Conservation (phyloP, 1,139 yeast species). For the Kluyveromyces sp. region DNA sequence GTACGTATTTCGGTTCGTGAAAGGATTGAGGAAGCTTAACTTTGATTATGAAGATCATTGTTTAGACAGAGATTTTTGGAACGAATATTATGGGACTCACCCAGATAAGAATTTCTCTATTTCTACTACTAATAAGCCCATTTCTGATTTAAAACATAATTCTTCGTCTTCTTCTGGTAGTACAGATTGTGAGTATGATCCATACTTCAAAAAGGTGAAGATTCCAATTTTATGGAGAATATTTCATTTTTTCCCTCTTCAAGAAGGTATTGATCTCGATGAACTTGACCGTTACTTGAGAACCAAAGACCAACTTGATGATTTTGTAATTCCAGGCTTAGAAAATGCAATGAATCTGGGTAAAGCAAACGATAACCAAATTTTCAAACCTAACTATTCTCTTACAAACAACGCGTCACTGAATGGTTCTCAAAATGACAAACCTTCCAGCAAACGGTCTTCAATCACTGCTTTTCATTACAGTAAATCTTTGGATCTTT, state of each 20-base stretch:
- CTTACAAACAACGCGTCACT: neutral
- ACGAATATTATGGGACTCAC: slow-evolving; percentile 12
- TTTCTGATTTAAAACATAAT: slow-evolving; percentile 1
- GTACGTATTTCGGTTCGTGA: slow-evolving; percentile 19
- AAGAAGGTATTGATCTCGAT: slow-evolving; percentile 27
- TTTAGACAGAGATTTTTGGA: slow-evolving; percentile 21
- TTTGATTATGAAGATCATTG: slow-evolving; percentile 21
- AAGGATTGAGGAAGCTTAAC: slow-evolving; percentile 13
- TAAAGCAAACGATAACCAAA: neutral
- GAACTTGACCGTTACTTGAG: slow-evolving; percentile 22
- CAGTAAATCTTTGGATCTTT: neutral
- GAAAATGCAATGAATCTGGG: slow-evolving; percentile 14
- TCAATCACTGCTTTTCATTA: neutral
- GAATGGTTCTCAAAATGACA: neutral
- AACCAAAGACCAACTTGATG: slow-evolving; percentile 14
- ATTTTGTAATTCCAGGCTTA: slow-evolving; percentile 21
- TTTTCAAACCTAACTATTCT: slow-evolving; percentile 9
- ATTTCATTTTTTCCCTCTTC: slow-evolving; percentile 26
- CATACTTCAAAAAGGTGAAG: slow-evolving; percentile 5
- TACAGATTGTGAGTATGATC: slow-evolving; percentile 4
- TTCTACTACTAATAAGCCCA: slow-evolving; percentile 1
- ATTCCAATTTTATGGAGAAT: slow-evolving; percentile 24
- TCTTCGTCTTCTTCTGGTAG: slow-evolving; percentile 3
- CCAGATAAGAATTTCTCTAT: slow-evolving; percentile 1
- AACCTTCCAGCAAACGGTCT: neutral